These are phyloP conservation scores for Beauveria sp. DNA, from an alignment of 2,329 filamentous ascomycete species.

Conservation along the genomic window DNA sequence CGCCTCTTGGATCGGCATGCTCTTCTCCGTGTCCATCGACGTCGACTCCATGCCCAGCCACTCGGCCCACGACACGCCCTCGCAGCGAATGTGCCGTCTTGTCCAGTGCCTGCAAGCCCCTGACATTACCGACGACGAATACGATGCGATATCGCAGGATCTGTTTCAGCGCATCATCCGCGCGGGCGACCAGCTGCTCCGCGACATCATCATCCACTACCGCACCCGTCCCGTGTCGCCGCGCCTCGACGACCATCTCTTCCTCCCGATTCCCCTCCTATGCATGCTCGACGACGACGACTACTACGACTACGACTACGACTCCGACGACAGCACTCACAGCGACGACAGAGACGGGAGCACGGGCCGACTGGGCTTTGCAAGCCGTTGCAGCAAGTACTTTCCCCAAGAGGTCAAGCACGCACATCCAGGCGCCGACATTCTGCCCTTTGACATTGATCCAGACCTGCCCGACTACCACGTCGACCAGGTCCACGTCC, in stretches of 20 bases:
- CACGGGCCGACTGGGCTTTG: not conserved
- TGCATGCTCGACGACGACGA: not conserved
- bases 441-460: not conserved
- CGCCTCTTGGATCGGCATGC: not conserved
- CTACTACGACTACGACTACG: no score
- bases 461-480: not conserved
- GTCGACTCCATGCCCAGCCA: not conserved
- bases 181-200: not conserved
- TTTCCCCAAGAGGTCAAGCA: not conserved
- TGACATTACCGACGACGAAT: not conserved
- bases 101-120: constrained; percentile 28
- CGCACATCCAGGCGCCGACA: not conserved
- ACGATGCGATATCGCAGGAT: not conserved
- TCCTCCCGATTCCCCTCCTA: not conserved
- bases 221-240: not conserved
- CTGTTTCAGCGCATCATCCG: not conserved
- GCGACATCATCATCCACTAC: not conserved
- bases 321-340: no score
- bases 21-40: not conserved
- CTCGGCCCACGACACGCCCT: not conserved
- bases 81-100: constrained; percentile 18
- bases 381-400: not conserved
- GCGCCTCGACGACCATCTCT: not conserved
- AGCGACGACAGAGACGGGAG: no score
- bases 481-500: not conserved